Evolutionary conservation across 2,329 filamentous ascomycete genomes (phyloP).

Genomic region (Neofusicoccum ribis): DNA sequence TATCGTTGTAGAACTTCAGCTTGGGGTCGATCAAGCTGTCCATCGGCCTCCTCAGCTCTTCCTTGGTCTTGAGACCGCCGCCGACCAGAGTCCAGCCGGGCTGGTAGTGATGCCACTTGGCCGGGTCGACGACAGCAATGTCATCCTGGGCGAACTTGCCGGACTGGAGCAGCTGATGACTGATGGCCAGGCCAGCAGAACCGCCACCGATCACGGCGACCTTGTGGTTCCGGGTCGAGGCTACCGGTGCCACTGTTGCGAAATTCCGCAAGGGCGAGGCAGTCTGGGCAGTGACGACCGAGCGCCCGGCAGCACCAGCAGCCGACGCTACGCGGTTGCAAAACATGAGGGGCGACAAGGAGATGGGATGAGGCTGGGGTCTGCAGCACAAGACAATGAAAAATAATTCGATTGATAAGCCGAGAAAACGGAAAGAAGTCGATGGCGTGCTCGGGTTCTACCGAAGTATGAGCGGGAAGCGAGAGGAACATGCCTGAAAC

Average conservation of each 20-base stretch:
- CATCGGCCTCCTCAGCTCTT: slow-evolving; percentile 57
- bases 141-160: slow-evolving; percentile 60
- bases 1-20: slow-evolving; percentile 60
- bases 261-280: not conserved
- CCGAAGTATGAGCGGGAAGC: not conserved
- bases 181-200: slow-evolving; percentile 63
- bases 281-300: not conserved
- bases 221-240: slow-evolving; percentile 54
- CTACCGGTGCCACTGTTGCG: slow-evolving; percentile 23
- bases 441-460: no score
- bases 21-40: slow-evolving; percentile 58
- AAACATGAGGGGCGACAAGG: not conserved
- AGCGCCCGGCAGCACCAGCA: slow-evolving; percentile 1
- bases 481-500: not conserved
- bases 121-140: slow-evolving; percentile 65
- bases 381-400: not conserved
- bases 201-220: slow-evolving; percentile 69
- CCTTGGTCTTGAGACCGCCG: slow-evolving; percentile 63
- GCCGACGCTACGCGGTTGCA: not conserved
- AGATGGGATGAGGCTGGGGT: not conserved
- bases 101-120: slow-evolving; percentile 66
- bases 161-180: slow-evolving; percentile 65
- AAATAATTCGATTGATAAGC: not conserved
- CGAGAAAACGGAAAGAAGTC: no score
- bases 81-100: slow-evolving; percentile 70